Base-by-base conservation (phyloP, 306 rosid genomes). In the Hippophae gyantsensis region DNA sequence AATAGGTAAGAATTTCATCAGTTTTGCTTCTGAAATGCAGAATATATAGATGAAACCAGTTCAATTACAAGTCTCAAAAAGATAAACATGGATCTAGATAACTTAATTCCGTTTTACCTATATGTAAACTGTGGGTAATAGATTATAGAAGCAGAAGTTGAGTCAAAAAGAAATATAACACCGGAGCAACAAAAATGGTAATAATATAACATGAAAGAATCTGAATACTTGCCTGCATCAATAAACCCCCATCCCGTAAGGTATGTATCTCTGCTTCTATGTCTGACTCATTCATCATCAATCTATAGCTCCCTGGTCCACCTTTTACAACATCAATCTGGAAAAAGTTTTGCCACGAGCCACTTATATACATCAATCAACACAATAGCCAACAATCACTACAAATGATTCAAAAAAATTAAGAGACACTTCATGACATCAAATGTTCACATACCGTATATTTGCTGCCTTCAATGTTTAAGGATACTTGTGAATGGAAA, bases 401-500 rank as follows among this genome's bases (percentile, higher is more conserved):
- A 32, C 38, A 32, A 60, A 32, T 11, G 57, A 66, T 61, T 45
- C 79, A 66, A 66, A 59, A 63, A 65, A 52, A 47, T 60, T 58
- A 32, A 55, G 57, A 60, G 53, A 58, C 52, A 32, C 55, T 61
- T 42, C 61, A 25, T 44, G 56, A 62, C 43, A 63, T 48, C 55
- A 54, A 61, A 45, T 41, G 27, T 58, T 67, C 62, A 60, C 74
- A 65, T 83, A 92, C 99, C 40, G 86, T 85, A 60, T 92, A 85
- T 80, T 92, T 92, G 81, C 96, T 87, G 71, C 99, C 95, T 73
- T 92, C 99, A 44, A 92, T 92, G 79, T 86, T 92, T 84, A 92
- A 84, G 68, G 96, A 76, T 64, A 78, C 88, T 92, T 85, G 99
- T 59, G 93, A 86, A 69, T 92, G 95, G 63, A 92, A 93, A 75